phyloP scores from a whole-genome alignment of 805 yeast species.

The Kuraishia piskuri region DNA sequence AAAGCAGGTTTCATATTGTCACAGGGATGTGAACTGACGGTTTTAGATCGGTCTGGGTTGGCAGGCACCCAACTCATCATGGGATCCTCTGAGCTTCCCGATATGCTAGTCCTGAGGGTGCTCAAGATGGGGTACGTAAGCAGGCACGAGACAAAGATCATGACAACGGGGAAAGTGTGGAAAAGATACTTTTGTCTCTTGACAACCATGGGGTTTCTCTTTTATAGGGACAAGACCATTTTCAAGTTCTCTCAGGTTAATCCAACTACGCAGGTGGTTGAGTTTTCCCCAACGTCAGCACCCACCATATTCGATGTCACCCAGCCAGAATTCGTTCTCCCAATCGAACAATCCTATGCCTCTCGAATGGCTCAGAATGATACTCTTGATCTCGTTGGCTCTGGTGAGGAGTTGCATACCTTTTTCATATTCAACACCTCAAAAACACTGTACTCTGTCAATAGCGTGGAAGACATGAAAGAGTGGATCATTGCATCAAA shows the following conservation, averaged over 20 bases:
- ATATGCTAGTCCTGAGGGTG: conserved; percentile 16
- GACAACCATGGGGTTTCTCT: conserved; percentile 39
- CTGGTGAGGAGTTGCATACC: conserved; percentile 8
- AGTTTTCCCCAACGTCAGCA: background rate
- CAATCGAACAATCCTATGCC: conserved; percentile 18
- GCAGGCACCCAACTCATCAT: no score
- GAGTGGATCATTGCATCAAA: conserved; percentile 56
- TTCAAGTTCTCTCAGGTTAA: conserved; percentile 15
- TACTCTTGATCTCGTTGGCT: conserved; percentile 11
- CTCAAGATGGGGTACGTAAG: conserved; percentile 30
- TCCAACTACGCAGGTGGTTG: background rate
- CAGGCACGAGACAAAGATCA: conserved; percentile 27
- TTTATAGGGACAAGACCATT: conserved; percentile 31
- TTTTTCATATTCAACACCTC: conserved; percentile 33
- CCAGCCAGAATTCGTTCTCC: conserved; percentile 17
- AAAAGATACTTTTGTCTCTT: conserved; percentile 36
- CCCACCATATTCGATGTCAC: conserved; percentile 12
- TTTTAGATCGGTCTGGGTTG: background rate
- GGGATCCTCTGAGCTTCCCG: background rate
- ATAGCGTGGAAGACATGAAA: conserved; percentile 33
- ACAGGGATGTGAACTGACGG: conserved; percentile 8
- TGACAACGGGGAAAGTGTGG: conserved; percentile 26
- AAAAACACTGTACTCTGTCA: conserved; percentile 32
- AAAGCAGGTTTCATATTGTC: conserved; percentile 17
- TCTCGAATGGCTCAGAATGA: conserved; percentile 16